phyloP scores from a whole-genome alignment of 2,329 filamentous ascomycete species.

The Cordyceps militaris region DNA sequence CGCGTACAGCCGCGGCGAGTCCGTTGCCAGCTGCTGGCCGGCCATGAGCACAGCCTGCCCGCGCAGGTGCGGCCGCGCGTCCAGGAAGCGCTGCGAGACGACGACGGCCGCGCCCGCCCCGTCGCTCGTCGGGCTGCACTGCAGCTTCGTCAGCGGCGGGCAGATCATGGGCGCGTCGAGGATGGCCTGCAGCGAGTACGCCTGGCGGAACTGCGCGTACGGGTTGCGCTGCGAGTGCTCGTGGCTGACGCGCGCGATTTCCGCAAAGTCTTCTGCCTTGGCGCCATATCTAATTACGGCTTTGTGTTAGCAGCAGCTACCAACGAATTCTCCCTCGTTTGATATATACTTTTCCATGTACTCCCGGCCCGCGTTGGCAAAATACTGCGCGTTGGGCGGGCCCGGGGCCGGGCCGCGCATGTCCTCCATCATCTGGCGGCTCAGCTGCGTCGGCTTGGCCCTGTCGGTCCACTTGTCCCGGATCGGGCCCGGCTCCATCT shows the following conservation, averaged over 20 bases:
- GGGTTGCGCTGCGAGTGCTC: conserved; percentile 85
- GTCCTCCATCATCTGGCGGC: conserved; percentile 70
- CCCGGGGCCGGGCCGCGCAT: conserved; percentile 75
- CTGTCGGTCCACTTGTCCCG: conserved; percentile 80
- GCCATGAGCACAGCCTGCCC: conserved; percentile 79
- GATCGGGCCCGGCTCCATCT: conserved; percentile 88
- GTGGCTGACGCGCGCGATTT: conserved; percentile 90
- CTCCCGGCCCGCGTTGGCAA: conserved; percentile 86
- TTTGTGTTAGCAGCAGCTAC: conserved; percentile 75
- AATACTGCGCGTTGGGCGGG: conserved; percentile 83
- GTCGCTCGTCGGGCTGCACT: conserved; percentile 95
- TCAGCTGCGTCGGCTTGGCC: conserved; percentile 67
- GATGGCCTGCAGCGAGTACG: conserved; percentile 83
- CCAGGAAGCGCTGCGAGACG: conserved; percentile 82
- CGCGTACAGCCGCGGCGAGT: conserved; percentile 72
- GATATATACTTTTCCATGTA: conserved; percentile 98
- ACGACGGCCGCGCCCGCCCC: conserved; percentile 83
- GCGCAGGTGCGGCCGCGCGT: conserved; percentile 65
- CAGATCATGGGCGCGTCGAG: conserved; percentile 70
- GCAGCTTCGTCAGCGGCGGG: conserved; percentile 85
- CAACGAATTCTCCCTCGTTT: conserved; percentile 30
- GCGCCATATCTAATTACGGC: conserved; percentile 91
- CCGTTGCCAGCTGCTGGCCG: conserved; percentile 81
- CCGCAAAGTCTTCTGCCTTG: conserved; percentile 77
- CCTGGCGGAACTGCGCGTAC: conserved; percentile 90